These are phyloP conservation scores for Mucor circinelloides DNA, from an alignment of 371 early-diverging fungal species.

Conservation along the genomic window DNA sequence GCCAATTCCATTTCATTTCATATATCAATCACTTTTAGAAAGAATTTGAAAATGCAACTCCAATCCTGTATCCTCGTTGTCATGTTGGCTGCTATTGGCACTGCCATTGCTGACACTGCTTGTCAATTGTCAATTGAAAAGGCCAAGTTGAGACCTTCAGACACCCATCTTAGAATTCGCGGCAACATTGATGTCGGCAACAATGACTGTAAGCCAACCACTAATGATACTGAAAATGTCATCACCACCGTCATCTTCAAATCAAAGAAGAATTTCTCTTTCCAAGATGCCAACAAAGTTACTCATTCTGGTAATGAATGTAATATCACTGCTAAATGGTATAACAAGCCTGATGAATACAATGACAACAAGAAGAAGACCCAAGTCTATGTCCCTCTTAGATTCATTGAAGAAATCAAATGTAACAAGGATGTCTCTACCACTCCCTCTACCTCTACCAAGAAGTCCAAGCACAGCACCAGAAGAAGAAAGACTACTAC, in stretches of 20 bases:
- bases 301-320: slow-evolving; percentile 21
- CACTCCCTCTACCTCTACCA: neutral
- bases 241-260: slow-evolving; percentile 10
- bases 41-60: slow-evolving; percentile 13
- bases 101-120: slow-evolving; percentile 5
- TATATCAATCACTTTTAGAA: neutral
- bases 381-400: slow-evolving; percentile 19
- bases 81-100: slow-evolving; percentile 10
- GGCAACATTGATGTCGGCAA: slow-evolving; percentile 9
- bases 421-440: slow-evolving; percentile 17
- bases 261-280: slow-evolving; percentile 3
- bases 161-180: slow-evolving; percentile 19
- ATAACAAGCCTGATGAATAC: slow-evolving; percentile 11
- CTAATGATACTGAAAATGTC: neutral
- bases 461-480: slow-evolving; percentile 13
- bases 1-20: neutral
- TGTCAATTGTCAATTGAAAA: slow-evolving; percentile 15
- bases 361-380: neutral
- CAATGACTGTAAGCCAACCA: slow-evolving; percentile 11
- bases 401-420: neutral
- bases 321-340: slow-evolving; percentile 16
- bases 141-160: slow-evolving; percentile 11
- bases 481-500: slow-evolving; percentile 17
- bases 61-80: slow-evolving; percentile 8
- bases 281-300: neutral